phyloP scores from a whole-genome alignment of 257 asterid species.

The Plectranthus barbatus region DNA sequence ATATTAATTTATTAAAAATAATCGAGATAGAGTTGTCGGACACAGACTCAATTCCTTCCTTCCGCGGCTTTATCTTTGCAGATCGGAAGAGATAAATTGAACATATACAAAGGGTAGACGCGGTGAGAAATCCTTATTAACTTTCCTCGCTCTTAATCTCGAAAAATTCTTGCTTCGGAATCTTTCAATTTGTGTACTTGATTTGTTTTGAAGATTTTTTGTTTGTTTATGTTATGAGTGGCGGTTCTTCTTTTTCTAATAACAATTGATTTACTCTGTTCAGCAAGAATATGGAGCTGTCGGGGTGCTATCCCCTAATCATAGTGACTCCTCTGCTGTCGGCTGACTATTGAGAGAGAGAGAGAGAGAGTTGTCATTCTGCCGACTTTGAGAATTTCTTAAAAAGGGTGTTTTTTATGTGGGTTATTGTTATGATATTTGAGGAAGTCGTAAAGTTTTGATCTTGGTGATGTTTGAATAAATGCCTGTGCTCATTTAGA shows the following conservation, averaged over 20 bases:
- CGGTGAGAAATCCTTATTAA: conserved; percentile 21
- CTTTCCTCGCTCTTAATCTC: conserved; percentile 12
- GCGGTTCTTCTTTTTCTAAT: neutral
- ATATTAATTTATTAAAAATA: conserved; percentile 7
- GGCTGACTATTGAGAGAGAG: neutral
- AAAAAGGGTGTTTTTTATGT: conserved; percentile 11
- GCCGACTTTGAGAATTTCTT: neutral
- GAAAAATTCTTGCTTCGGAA: neutral
- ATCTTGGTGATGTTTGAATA: conserved; percentile 26
- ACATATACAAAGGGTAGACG: conserved; percentile 1
- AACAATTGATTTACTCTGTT: conserved; percentile 11
- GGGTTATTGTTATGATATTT: conserved; percentile 22
- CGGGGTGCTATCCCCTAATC: conserved; percentile 11
- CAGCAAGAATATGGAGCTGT: conserved; percentile 7
- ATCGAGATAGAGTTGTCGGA: conserved; percentile 32
- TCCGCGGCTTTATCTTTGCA: conserved; percentile 52
- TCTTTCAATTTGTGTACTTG: neutral
- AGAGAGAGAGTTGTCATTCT: neutral
- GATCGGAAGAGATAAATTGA: conserved; percentile 28
- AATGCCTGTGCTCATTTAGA: conserved; percentile 19
- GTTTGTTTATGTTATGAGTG: neutral
- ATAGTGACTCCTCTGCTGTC: neutral
- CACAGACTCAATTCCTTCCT: conserved; percentile 43
- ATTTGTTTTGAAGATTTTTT: neutral
- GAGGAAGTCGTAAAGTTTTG: conserved; percentile 20